Conservation (phyloP, 805 yeast species). For the Yarrowia sp. region DNA sequence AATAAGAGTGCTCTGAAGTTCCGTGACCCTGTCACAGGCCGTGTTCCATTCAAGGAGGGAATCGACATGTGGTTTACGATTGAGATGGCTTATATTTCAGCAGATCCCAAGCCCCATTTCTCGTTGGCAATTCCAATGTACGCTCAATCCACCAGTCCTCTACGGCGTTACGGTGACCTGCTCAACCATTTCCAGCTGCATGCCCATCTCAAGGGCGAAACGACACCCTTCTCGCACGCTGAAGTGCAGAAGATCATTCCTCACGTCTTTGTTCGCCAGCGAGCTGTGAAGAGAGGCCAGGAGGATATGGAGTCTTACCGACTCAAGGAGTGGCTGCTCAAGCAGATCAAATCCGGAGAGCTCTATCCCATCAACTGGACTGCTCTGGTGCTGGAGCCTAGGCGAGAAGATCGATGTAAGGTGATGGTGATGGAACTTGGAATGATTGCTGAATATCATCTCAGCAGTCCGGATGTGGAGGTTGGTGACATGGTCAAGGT, state of each 20-base stretch:
- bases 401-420: neutral
- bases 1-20: neutral
- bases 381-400: slow-evolving; percentile 8
- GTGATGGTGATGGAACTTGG: slow-evolving; percentile 36
- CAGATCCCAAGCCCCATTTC: slow-evolving; percentile 59
- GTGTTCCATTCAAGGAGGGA: slow-evolving; percentile 25
- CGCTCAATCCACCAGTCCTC: slow-evolving; percentile 85
- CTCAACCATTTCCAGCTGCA: slow-evolving; percentile 81
- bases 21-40: neutral
- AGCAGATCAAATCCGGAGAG: neutral
- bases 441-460: slow-evolving; percentile 11
- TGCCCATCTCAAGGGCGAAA: slow-evolving; percentile 50
- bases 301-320: slow-evolving; percentile 22
- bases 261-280: slow-evolving; percentile 17
- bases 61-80: slow-evolving; percentile 4
- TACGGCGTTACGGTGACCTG: slow-evolving; percentile 82
- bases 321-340: slow-evolving; percentile 12
- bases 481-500: slow-evolving; percentile 8
- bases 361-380: slow-evolving; percentile 22
- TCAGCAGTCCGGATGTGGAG: slow-evolving; percentile 8
- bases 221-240: neutral
- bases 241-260: slow-evolving; percentile 15
- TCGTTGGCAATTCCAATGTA: slow-evolving; percentile 70
- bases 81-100: slow-evolving; percentile 52
- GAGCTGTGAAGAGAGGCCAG: slow-evolving; percentile 27